phyloP scores from a whole-genome alignment of 2,329 filamentous ascomycete species.

The Fusarium subtropicale region DNA sequence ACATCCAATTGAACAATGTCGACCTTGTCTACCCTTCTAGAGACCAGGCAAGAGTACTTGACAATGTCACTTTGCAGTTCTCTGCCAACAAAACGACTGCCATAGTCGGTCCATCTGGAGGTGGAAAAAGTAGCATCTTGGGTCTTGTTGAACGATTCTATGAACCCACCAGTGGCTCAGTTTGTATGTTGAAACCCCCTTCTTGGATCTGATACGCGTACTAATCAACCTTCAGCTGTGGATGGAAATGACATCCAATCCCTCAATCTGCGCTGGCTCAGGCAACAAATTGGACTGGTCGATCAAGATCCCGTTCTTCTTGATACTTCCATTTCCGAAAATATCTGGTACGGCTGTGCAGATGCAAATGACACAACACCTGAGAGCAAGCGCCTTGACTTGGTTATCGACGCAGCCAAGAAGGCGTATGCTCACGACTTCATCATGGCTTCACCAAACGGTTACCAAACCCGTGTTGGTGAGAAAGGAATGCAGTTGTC shows the following conservation, averaged over 20 bases:
- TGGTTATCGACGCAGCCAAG: not conserved
- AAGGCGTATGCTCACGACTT: constrained; percentile 9
- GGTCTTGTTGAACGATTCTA: constrained; percentile 67
- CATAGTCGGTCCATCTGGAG: constrained; percentile 64
- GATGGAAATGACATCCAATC: constrained; percentile 52
- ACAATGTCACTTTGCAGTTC: constrained; percentile 53
- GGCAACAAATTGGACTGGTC: constrained; percentile 60
- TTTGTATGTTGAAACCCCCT: constrained; percentile 47
- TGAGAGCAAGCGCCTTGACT: constrained; percentile 1
- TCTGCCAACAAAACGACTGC: constrained; percentile 60
- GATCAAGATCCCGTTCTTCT: constrained; percentile 62
- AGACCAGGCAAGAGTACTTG: constrained; percentile 55
- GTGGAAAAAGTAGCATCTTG: constrained; percentile 64
- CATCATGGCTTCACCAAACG: constrained; percentile 32
- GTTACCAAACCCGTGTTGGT: constrained; percentile 59
- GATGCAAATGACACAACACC: constrained; percentile 1
- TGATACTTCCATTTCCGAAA: constrained; percentile 58
- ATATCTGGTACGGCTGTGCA: constrained; percentile 31
- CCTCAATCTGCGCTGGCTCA: constrained; percentile 59
- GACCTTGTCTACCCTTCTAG: constrained; percentile 64
- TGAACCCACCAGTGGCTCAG: constrained; percentile 55
- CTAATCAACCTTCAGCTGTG: not conserved
- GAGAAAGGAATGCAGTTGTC: constrained; percentile 68
- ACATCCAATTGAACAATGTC: constrained; percentile 58
- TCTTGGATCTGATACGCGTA: not conserved